These are phyloP conservation scores for Neopestalotiopsis rosae DNA, from an alignment of 2,329 filamentous ascomycete genomes.

Conservation along the genomic window DNA sequence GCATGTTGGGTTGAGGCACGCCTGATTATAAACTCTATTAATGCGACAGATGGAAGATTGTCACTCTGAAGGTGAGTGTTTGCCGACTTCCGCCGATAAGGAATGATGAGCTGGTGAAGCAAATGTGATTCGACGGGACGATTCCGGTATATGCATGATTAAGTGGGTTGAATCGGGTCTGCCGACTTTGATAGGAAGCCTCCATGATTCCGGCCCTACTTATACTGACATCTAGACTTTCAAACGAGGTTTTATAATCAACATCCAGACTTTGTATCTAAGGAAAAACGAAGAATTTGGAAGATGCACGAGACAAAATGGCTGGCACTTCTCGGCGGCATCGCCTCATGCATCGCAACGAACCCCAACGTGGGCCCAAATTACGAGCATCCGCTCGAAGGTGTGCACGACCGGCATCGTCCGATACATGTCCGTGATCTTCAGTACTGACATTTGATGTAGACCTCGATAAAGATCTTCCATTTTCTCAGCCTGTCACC, in stretches of 20 bases:
- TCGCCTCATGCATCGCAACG: neutral
- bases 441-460: neutral
- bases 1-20: too few species aligned
- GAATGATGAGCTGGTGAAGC: too few species aligned
- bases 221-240: neutral
- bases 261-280: neutral
- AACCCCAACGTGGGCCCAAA: neutral
- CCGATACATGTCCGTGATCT: neutral
- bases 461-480: conserved; percentile 18
- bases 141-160: neutral
- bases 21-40: too few species aligned
- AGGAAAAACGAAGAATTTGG: neutral
- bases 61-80: too few species aligned
- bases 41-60: too few species aligned
- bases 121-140: neutral
- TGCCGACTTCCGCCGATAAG: too few species aligned
- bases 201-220: neutral
- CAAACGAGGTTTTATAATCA: neutral
- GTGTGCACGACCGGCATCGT: neutral
- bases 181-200: neutral
- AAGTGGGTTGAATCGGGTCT: conserved; percentile 7
- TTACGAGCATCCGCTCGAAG: conserved; percentile 11
- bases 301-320: neutral
- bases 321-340: neutral
- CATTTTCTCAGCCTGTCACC: conserved; percentile 18